Percentiles rank a stretch among this genome's conserved stretches.
Conservation (phyloP, 371 early-diverging fungal species). For the Parasitella parasitica region DNA sequence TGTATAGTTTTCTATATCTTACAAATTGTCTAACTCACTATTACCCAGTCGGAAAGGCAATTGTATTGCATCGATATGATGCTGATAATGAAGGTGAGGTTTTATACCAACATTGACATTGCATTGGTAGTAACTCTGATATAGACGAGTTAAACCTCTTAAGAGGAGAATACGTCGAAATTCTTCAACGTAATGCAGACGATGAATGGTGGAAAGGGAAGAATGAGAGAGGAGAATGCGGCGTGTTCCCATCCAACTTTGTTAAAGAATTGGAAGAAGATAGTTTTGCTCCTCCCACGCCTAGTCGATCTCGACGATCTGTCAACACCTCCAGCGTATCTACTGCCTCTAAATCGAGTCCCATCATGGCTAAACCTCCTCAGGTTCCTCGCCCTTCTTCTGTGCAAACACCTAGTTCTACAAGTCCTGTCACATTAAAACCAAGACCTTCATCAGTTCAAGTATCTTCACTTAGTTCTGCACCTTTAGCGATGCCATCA, state of each 20-base stretch:
- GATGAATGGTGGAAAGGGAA: conserved; percentile 67
- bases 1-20: neutral
- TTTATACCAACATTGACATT: neutral
- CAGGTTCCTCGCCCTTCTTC: conserved; percentile 20
- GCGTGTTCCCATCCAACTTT: conserved; percentile 62
- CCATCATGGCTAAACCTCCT: conserved; percentile 18
- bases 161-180: conserved; percentile 51
- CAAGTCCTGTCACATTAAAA: conserved; percentile 7
- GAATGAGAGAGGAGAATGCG: conserved; percentile 56
- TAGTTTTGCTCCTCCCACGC: conserved; percentile 35
- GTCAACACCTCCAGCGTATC: conserved; percentile 21
- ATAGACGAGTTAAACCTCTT: conserved; percentile 56
- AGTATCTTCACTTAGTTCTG: neutral
- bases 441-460: conserved; percentile 22
- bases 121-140: neutral
- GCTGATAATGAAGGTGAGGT: conserved; percentile 54
- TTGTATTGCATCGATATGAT: conserved; percentile 60
- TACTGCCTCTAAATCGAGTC: conserved; percentile 15
- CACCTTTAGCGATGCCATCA: conserved; percentile 3
- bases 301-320: conserved; percentile 34
- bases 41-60: conserved; percentile 35
- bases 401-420: conserved; percentile 6
- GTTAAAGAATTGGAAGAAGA: conserved; percentile 59
- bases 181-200: conserved; percentile 54
- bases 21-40: too few relatives aligned